These are phyloP conservation scores for Penicillium cinerascens DNA, from an alignment of 495 filamentous ascomycete genomes.

Conservation along the genomic window DNA sequence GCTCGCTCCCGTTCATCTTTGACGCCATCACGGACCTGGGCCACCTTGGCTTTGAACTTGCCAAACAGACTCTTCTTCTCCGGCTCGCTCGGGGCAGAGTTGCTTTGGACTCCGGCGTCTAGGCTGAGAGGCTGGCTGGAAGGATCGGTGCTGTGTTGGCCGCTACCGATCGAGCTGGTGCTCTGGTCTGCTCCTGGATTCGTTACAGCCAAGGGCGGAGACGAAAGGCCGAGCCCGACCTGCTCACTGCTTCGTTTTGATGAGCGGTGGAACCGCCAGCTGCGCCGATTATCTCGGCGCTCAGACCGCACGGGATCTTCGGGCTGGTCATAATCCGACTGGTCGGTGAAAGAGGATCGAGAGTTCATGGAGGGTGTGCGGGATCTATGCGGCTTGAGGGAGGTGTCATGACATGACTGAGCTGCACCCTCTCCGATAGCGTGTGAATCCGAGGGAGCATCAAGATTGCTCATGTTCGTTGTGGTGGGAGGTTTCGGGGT, in stretches of 20 bases:
- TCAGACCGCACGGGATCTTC: conserved; percentile 60
- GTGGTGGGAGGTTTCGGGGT: conserved; percentile 31
- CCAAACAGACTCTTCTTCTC: conserved; percentile 70
- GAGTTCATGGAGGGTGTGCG: conserved; percentile 67
- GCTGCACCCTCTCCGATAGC: conserved; percentile 16
- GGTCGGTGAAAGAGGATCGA: conserved; percentile 70
- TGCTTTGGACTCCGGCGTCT: conserved; percentile 36
- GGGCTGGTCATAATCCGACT: conserved; percentile 69
- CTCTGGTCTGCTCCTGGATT: conserved; percentile 66
- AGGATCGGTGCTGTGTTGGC: conserved; percentile 36
- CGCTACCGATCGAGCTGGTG: conserved; percentile 65
- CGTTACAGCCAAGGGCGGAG: conserved; percentile 53
- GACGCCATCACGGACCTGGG: conserved; percentile 66
- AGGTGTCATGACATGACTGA: conserved; percentile 39
- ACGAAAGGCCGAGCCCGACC: conserved; percentile 38
- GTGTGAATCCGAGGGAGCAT: conserved; percentile 17
- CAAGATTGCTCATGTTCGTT: conserved; percentile 20
- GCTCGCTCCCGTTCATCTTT: conserved; percentile 59
- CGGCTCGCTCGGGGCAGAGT: conserved; percentile 39
- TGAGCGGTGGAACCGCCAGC: conserved; percentile 67
- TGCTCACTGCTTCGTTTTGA: conserved; percentile 55
- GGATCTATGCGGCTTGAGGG: conserved; percentile 60
- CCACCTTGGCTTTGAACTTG: conserved; percentile 82
- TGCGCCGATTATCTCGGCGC: conserved; percentile 56
- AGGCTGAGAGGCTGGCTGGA: conserved; percentile 38